These are phyloP conservation scores for Hippophae rhamnoides DNA, from an alignment of 306 rosid genomes.

Conservation along the genomic window DNA sequence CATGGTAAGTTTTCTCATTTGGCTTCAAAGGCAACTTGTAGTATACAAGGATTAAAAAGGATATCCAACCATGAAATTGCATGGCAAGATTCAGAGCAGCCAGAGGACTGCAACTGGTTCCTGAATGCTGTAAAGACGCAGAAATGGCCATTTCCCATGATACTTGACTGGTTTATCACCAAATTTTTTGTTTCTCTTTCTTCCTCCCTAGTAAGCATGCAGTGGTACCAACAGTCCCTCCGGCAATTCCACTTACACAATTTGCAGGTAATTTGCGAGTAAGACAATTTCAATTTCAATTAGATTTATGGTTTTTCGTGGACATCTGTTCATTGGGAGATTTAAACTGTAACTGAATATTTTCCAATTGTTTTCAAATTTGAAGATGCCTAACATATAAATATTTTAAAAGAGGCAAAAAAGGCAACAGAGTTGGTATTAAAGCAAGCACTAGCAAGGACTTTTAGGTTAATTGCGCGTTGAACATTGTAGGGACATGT, in stretches of 20 bases:
- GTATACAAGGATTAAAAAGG: conserved; percentile 84
- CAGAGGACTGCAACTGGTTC: conserved; percentile 89
- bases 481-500: too few species aligned
- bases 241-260: conserved; percentile 66
- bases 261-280: too few species aligned
- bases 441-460: too few species aligned
- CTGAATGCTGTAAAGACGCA: conserved; percentile 88
- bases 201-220: conserved; percentile 84
- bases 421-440: too few species aligned
- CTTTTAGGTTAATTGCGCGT: too few species aligned
- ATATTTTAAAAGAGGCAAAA: too few species aligned
- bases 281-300: too few species aligned
- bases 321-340: too few species aligned
- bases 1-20: conserved; percentile 61
- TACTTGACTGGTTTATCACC: conserved; percentile 75
- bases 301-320: too few species aligned
- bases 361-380: too few species aligned
- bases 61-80: conserved; percentile 98
- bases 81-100: conserved; percentile 86
- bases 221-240: conserved; percentile 79
- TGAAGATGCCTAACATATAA: too few species aligned
- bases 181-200: conserved; percentile 52
- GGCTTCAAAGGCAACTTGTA: conserved; percentile 71
- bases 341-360: too few species aligned
- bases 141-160: conserved; percentile 93